Evolutionary conservation across 805 yeast genomes (phyloP).

Genomic region (Phaffomyces antillensis): DNA sequence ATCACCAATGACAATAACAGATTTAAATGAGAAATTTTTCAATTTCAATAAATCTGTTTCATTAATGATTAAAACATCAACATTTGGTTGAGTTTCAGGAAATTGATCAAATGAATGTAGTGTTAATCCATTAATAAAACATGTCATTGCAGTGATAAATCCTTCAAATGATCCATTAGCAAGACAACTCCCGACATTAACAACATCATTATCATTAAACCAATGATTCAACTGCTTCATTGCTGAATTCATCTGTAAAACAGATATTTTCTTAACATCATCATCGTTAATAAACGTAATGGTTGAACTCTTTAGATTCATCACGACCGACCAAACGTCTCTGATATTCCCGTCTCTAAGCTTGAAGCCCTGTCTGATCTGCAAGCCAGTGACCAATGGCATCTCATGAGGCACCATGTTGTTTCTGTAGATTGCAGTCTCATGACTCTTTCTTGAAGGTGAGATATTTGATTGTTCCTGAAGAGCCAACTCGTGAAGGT

Average conservation of each 20-base stretch:
- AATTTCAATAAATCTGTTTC: slow-evolving; percentile 21
- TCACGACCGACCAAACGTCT: slow-evolving; percentile 63
- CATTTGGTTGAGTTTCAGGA: slow-evolving; percentile 21
- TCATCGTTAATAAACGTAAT: slow-evolving; percentile 22
- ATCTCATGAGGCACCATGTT: slow-evolving; percentile 66
- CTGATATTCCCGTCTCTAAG: slow-evolving; percentile 68
- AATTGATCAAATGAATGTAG: slow-evolving; percentile 33
- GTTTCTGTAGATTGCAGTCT: slow-evolving; percentile 72
- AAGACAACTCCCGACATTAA: slow-evolving; percentile 24
- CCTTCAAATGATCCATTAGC: slow-evolving; percentile 26
- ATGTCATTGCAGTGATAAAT: slow-evolving; percentile 35
- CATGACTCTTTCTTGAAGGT: slow-evolving; percentile 54
- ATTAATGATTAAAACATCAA: slow-evolving; percentile 28
- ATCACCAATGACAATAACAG: slow-evolving; percentile 30
- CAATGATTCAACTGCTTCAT: slow-evolving; percentile 21
- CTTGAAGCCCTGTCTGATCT: slow-evolving; percentile 55
- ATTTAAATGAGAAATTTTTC: slow-evolving; percentile 27
- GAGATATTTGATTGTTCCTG: slow-evolving; percentile 60
- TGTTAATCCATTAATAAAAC: slow-evolving; percentile 35
- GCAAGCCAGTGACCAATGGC: slow-evolving; percentile 62
- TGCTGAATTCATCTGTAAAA: slow-evolving; percentile 24
- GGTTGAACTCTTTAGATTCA: slow-evolving; percentile 22
- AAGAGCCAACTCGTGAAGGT: slow-evolving; percentile 51
- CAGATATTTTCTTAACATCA: slow-evolving; percentile 7
- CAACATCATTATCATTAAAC: slow-evolving; percentile 12